phyloP scores from a whole-genome alignment of 495 filamentous ascomycete species.

The Neurospora terricola region DNA sequence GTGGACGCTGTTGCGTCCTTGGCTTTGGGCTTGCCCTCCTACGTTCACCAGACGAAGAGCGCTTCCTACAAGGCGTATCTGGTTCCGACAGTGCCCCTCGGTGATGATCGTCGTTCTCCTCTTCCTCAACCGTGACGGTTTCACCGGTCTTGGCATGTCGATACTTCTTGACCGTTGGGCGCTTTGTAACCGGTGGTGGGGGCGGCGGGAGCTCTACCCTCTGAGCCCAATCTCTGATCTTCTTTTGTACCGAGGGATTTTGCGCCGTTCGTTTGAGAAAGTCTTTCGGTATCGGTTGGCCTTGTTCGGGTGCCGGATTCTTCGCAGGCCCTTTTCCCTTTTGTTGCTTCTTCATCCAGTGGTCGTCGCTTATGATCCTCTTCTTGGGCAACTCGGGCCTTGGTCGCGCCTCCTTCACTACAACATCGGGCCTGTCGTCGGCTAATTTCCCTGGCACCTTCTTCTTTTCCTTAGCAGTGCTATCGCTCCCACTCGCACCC shows the following conservation, averaged over 20 bases:
- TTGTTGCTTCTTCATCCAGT: constrained; percentile 55
- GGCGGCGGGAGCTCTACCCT: constrained; percentile 31
- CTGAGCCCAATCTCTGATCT: constrained; percentile 43
- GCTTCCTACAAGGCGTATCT: background rate
- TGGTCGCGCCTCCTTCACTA: constrained; percentile 4
- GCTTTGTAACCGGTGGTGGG: background rate
- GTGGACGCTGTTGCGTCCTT: constrained; percentile 10
- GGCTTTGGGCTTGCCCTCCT: constrained; percentile 4
- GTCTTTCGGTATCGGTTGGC: constrained; percentile 39
- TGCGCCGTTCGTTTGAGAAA: constrained; percentile 36
- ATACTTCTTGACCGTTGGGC: constrained; percentile 13
- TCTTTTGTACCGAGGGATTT: constrained; percentile 40
- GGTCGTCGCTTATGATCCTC: constrained; percentile 69
- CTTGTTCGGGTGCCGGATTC: constrained; percentile 22
- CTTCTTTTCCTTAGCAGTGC: constrained; percentile 15
- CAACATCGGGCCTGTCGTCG: constrained; percentile 1
- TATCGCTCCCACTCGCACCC: constrained; percentile 14
- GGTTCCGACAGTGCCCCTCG: constrained; percentile 9
- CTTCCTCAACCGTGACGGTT: constrained; percentile 22
- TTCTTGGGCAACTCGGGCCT: constrained; percentile 49
- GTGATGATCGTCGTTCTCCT: background rate
- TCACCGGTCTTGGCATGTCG: constrained; percentile 19
- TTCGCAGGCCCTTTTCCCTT: constrained; percentile 26
- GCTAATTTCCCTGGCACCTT: constrained; percentile 20
- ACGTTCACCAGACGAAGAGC: background rate